A percentile compares a stretch with the other conserved stretches of the same genome.
phyloP scores from a whole-genome alignment of 2,329 filamentous ascomycete species.

The Colletotrichum brevisporum region DNA sequence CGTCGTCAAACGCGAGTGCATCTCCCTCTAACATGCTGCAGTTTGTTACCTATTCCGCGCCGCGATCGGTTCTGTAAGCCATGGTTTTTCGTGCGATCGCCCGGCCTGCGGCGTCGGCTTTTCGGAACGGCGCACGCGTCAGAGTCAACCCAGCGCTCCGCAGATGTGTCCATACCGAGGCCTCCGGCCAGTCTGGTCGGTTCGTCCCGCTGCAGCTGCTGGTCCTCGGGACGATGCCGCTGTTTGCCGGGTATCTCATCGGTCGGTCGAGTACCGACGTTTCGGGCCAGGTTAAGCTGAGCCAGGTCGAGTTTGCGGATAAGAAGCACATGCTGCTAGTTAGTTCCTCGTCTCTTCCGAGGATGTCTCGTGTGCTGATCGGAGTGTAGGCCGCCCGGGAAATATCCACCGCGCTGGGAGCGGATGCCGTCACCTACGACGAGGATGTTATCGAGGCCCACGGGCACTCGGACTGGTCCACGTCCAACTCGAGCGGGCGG shows the following conservation, averaged over 20 bases:
- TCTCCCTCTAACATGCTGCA: too few species aligned
- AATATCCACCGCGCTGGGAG: conserved; percentile 57
- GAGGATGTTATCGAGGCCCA: conserved; percentile 74
- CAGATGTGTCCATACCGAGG: neutral
- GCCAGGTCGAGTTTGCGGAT: conserved; percentile 7
- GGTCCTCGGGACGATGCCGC: conserved; percentile 18
- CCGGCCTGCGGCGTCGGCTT: neutral
- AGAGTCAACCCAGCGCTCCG: neutral
- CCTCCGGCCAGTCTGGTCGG: neutral
- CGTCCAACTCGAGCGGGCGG: conserved; percentile 73
- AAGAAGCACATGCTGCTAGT: conserved; percentile 20
- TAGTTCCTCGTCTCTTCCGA: neutral
- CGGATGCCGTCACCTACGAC: conserved; percentile 74
- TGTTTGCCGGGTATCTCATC: conserved; percentile 26
- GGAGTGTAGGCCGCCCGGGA: conserved; percentile 19
- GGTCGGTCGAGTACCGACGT: neutral
- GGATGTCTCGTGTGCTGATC: neutral
- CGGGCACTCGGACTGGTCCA: conserved; percentile 80
- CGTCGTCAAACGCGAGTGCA: too few species aligned
- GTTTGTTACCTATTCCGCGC: too few species aligned
- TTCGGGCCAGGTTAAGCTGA: neutral
- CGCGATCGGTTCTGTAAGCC: too few species aligned
- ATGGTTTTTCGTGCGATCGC: too few species aligned
- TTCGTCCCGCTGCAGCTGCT: conserved; percentile 22
- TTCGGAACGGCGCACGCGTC: too few species aligned